Evolutionary conservation across 2,329 filamentous ascomycete genomes (phyloP).

Genomic region (Fusarium pseudocircinatum): DNA sequence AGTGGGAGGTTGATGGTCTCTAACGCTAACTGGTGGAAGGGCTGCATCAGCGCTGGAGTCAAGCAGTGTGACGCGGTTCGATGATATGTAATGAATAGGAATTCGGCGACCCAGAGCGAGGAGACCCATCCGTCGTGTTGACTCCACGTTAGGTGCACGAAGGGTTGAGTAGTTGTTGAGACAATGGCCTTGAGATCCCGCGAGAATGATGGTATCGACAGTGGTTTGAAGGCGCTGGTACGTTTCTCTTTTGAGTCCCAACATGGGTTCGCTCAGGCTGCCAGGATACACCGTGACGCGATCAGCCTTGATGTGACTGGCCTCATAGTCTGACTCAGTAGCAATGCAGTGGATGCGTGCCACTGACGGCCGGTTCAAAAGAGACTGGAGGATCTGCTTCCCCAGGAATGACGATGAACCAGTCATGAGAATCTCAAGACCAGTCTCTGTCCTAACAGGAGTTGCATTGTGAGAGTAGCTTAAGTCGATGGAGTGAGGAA

Average conservation of each 20-base stretch:
- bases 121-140: not conserved
- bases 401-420: not conserved
- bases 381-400: not conserved
- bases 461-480: fast-evolving
- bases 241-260: not conserved
- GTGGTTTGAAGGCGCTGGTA: not conserved
- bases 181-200: not conserved
- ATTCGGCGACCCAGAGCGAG: not conserved
- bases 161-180: not conserved
- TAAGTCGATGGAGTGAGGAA: not conserved
- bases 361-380: not conserved
- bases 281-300: not conserved
- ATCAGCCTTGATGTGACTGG: not conserved
- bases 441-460: not conserved
- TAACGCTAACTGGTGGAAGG: not conserved
- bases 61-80: not conserved
- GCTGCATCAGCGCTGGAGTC: not conserved
- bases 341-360: not conserved
- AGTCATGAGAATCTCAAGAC: not conserved
- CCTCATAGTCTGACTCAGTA: not conserved
- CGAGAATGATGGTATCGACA: not conserved
- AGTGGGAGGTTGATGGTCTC: not conserved
- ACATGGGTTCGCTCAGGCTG: not conserved
- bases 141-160: not conserved
- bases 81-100: not conserved